A percentile compares a stretch with the other conserved stretches of the same genome.
Evolutionary conservation across 805 yeast genomes (phyloP).

Genomic region (Pichia eremophila): DNA sequence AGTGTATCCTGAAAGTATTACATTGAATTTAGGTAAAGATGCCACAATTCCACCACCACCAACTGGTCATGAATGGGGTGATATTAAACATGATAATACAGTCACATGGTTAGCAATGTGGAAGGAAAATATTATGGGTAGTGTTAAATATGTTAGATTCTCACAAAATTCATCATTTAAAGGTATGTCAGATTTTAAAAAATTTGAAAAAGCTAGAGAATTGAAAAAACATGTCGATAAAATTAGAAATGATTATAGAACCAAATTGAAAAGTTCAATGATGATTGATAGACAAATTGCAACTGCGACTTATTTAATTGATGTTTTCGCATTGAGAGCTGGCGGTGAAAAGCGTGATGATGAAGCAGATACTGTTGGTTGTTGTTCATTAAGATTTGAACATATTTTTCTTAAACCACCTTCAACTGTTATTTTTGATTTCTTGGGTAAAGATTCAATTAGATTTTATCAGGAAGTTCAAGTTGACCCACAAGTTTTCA

Average conservation of each 20-base stretch:
- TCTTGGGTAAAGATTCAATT: slow-evolving; percentile 92
- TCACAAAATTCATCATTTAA: slow-evolving; percentile 87
- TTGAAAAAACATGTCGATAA: slow-evolving; percentile 61
- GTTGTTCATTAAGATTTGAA: slow-evolving; percentile 88
- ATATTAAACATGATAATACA: slow-evolving; percentile 74
- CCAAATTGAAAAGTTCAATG: slow-evolving; percentile 57
- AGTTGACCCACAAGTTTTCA: slow-evolving; percentile 87
- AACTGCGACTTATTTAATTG: slow-evolving; percentile 87
- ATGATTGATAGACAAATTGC: slow-evolving; percentile 90
- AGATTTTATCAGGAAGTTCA: slow-evolving; percentile 87
- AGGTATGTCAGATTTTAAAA: slow-evolving; percentile 83
- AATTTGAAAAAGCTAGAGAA: slow-evolving; percentile 89
- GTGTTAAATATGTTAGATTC: slow-evolving; percentile 80
- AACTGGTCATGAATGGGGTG: slow-evolving; percentile 85
- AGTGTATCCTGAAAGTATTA: slow-evolving; percentile 82
- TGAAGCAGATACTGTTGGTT: slow-evolving; percentile 97
- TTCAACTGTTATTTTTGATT: slow-evolving; percentile 77
- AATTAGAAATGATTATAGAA: slow-evolving; percentile 67
- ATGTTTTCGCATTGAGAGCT: slow-evolving; percentile 89
- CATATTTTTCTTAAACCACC: slow-evolving; percentile 85
- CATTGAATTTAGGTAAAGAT: slow-evolving; percentile 68
- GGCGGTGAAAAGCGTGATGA: slow-evolving; percentile 97
- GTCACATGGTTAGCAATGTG: slow-evolving; percentile 97
- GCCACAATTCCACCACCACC: slow-evolving; percentile 77
- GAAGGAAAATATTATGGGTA: slow-evolving; percentile 84